phyloP scores from a whole-genome alignment of 2,329 filamentous ascomycete genomes.

The Fusarium sp. region DNA sequence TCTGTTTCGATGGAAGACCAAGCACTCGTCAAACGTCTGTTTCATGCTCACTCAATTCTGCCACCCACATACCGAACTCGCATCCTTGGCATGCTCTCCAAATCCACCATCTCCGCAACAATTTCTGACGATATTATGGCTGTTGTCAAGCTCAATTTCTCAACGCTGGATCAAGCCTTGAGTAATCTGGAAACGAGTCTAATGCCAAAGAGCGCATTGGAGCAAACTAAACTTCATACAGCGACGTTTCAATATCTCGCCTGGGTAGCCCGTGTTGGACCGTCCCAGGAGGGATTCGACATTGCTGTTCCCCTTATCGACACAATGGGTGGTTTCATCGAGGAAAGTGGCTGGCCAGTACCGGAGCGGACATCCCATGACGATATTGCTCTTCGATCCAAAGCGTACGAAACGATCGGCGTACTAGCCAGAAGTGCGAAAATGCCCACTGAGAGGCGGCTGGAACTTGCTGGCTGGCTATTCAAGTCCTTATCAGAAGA shows the following conservation, averaged over 20 bases:
- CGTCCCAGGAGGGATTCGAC: constrained; percentile 67
- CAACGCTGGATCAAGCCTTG: constrained; percentile 46
- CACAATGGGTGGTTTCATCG: constrained; percentile 79
- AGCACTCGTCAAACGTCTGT: constrained; percentile 73
- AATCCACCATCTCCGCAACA: constrained; percentile 79
- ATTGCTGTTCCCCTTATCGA: constrained; percentile 78
- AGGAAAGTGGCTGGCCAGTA: constrained; percentile 85
- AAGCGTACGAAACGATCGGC: constrained; percentile 92
- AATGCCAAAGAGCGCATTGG: constrained; percentile 69
- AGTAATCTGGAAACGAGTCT: constrained; percentile 37
- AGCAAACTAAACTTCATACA: constrained; percentile 82
- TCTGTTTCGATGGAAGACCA: constrained; percentile 79
- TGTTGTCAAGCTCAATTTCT: constrained; percentile 77
- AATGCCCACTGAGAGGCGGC: constrained; percentile 66
- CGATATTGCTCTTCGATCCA: constrained; percentile 76
- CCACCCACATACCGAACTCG: constrained; percentile 81
- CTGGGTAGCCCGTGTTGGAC: constrained; percentile 84
- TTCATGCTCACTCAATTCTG: constrained; percentile 78
- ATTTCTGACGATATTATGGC: constrained; percentile 76
- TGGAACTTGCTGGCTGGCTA: constrained; percentile 76
- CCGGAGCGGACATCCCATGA: constrained; percentile 70
- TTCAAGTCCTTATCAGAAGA: constrained; percentile 88
- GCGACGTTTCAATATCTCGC: constrained; percentile 89
- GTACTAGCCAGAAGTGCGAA: constrained; percentile 77
- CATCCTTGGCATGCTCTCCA: constrained; percentile 80